Base-by-base conservation (phyloP, 352 stramenopile genomes). In the Elongisporangium undulatum region DNA sequence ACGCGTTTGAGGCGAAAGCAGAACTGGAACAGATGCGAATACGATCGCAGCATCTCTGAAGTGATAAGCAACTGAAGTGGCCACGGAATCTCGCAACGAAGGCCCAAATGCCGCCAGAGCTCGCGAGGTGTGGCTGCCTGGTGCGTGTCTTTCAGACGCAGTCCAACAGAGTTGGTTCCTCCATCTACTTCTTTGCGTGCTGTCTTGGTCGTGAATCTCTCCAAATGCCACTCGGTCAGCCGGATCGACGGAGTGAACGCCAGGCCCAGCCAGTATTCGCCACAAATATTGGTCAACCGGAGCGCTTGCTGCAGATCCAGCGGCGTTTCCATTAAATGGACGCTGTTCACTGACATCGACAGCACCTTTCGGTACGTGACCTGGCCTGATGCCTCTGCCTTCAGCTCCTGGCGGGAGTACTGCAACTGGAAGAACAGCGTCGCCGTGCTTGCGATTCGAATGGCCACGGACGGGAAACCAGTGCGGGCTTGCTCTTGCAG, bases 1-100 rank as follows among this genome's bases (percentile, higher is more conserved):
- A 90, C 68, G 21, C 85, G 85, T 55, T 94, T 94, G 49, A 94
- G 60, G 2, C 80, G 80, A 52, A 94, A 90, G 48, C 75, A 88
- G 53, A 94, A 89, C 65, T 90, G 82, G 61, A 92, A 94, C 26
- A 94, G 53, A 15, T 85, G 71, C n/a, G 63, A 65, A 55, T 94
- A 94, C 6, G 71, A 82, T 7, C 72, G 69, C 60, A 91, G 49
- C 5, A 85, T 49, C 8, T 86, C 71, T 15, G 66, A 66, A 8
- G 80, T 77, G 16, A 92, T 68, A 9, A 94, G 71, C 51, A 92
- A 38, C 60, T 88, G 85, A 51, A 93, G 66, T 8, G 83, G 83
- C 81, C 83, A 91, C 7, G 57, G 73, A 10, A 89, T 68, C 26
- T 77, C 61, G 56, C 80, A 86, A 2, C 66, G 58, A 49, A 94